Base-by-base conservation (phyloP, 1,284 basidiomycete species). In the Naganishia sp. region DNA sequence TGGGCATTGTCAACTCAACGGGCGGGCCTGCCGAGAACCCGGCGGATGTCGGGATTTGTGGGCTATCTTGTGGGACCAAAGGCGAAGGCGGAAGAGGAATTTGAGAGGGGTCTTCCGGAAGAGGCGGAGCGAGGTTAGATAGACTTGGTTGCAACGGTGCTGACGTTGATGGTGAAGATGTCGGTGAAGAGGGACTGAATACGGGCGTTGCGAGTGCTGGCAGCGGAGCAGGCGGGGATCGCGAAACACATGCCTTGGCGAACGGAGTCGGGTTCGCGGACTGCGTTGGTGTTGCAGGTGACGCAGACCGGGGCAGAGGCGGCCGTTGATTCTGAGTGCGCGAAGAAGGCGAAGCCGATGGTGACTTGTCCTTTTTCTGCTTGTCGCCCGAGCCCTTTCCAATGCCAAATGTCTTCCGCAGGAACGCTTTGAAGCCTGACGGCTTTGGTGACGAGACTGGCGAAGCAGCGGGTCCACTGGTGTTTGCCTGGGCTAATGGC, bases 31-130 rank as follows among this genome's bases (percentile, higher is more conserved):
- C 35, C 32, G 31, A n/a, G 32, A 21, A 21, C 2, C 6, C 18
- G 2, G 31, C 52, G 10, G 35, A 6, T 15, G 47, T 21, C 2
- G 47, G 41, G n/a, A 51, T 39, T 21, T 28, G 13, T 17, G 47
- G 58, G 23, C 58, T 61, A 35, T 51, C 58, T 43, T 61, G 58
- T 11, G 21, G 32, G 3, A 61, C 25, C 35, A 51, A 42, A 7
- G 58, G 58, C 15, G 58, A 61, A 11, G 58, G 58, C n/a, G 58
- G 58, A 17, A 61, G 58, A 1, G 58, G 58, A 51, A 61, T 41
- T 9, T 39, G 35, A 39, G 35, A 39, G 7, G 35, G 35, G 23
- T 61, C 58, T 28, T 47, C 58, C 15, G 47, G 58, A 10, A 21
- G 32, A 6, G 41, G 47, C 35, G 39, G 21, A 4, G 46, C 47